Evolutionary conservation across 2,329 filamentous ascomycete species (phyloP), one percentile per base, ranked within the genome.

Genomic region (Exophiala bonariae): DNA sequence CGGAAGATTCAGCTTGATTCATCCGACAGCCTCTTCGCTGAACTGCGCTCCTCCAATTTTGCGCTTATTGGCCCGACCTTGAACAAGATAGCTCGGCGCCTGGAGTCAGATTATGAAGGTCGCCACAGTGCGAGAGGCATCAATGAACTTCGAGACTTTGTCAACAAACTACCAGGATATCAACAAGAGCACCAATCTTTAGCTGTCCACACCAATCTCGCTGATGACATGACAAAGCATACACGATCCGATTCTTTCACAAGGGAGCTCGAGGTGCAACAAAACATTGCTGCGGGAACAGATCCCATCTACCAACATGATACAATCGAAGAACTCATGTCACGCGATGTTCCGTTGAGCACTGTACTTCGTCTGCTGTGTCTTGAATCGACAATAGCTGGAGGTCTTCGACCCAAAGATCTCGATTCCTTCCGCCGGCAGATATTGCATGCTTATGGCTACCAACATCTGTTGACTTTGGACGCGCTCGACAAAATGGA

Each of bases 191-290:
- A 96, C 61, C 86, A 92, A 58, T 95, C 88, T 61, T 74, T 96
- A n/a, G 90, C 93, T 54, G 81, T 92, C 22, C 93, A 99, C 63
- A 96, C 91, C 1, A 87, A 87, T 6, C 78, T 99, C 35, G 90
- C 91, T 1, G 93, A 97, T 69, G 92, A 96, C 57, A 93, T 99
- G 44, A 91, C 95, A 76, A 93, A 95, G 63, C 82, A 90, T 60
- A 99, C 93, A 1, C 82, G 88, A 41, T 87, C 89, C 14, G 92
- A 97, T 61, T 81, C 87, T 47, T 99, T 99, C 73, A 88, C 86
- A 56, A 86, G 88, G 51, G 75, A 90, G 31, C 76, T 99, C 2
- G 93, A 97, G 70, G 87, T 97, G 3, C 93, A 99, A 64, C 93
- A 99, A 65, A 96, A 95, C 63, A 80, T 97, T 35, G 91, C 90